Base-by-base conservation (phyloP, 169 alveolate species). In the Cryptosporidium muris region DNA sequence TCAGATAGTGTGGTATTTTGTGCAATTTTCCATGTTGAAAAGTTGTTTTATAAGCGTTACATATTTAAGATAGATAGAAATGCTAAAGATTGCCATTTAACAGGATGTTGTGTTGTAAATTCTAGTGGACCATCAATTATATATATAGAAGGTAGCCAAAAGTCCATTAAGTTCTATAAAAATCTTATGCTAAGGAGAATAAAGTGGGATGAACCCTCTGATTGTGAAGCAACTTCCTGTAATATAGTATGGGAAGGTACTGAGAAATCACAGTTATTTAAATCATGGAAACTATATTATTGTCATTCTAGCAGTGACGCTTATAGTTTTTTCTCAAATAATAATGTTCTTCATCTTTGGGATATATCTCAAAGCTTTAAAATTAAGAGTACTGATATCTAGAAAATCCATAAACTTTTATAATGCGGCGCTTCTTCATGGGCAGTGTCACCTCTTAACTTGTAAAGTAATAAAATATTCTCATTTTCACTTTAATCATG, bases 71-170 rank as follows among this genome's bases (percentile, higher is more conserved):
- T 95, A 51, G 96, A 95, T 65, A 92, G 90, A 45, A 95, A 95
- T 63, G 97, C 97, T 6, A 93, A 93, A 66, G 97, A 95, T 81
- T 90, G 92, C 47, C 97, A 95, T 89, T 90, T 95, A 47, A 93
- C 97, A 4, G 97, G 97, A 25, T 92, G 92, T 12, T 94, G 96
- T 65, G 89, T 94, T 66, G 82, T 95, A 16, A 81, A 90, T 62
- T 91, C 94, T 37, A 66, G 66, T 54, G 90, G 66, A 9, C 92
- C 91, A 3, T 65, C 91, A 36, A 36, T 91, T 49, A 52, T 91
- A 14, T 92, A 89, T 42, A 90, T 91, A 1, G 94, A 91, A 64
- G 94, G 94, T 66, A 81, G 91, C 25, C 89, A 65, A 40, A 64
- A 89, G 45, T 62, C 95, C 9, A 81, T 92, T 16, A 90, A 91